phyloP scores from a whole-genome alignment of 192 early-diverging fungal genomes.

The Backusella tuberculispora region DNA sequence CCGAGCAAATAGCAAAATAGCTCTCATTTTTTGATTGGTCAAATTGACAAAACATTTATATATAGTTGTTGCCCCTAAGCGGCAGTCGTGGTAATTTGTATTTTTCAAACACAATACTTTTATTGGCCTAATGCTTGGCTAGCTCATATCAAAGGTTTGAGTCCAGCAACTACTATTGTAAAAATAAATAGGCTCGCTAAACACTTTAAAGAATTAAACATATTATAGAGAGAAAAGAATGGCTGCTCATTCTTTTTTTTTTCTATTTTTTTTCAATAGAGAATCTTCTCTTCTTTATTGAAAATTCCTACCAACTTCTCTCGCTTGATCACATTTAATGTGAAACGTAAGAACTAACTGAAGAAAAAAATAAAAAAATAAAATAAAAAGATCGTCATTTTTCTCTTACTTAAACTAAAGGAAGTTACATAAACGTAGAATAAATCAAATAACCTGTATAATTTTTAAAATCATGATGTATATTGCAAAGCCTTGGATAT shows the following conservation, averaged over 20 bases:
- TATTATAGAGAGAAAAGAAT: too few species aligned
- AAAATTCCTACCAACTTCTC: neutral
- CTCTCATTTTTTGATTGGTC: neutral
- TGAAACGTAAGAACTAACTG: too few species aligned
- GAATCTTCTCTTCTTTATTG: neutral
- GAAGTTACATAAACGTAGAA: too few species aligned
- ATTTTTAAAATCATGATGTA: too few species aligned
- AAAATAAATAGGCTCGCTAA: neutral
- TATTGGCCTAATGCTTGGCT: neutral
- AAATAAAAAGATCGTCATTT: too few species aligned
- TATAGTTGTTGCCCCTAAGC: neutral
- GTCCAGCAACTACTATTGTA: neutral
- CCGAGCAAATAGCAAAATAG: neutral
- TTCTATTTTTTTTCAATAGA: too few species aligned
- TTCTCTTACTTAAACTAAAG: too few species aligned
- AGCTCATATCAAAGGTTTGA: constrained; percentile 6
- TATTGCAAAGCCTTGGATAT: too few species aligned
- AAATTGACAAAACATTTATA: neutral
- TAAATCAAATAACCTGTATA: too few species aligned
- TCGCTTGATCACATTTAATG: neutral
- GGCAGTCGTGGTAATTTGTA: constrained; percentile 3
- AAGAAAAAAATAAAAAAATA: too few species aligned
- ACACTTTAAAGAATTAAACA: too few species aligned
- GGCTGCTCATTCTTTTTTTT: too few species aligned
- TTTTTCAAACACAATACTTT: neutral